Percentiles rank a stretch among this genome's conserved stretches.
Conservation (phyloP, 495 filamentous ascomycete species). For the Pyrenula aspistea region DNA sequence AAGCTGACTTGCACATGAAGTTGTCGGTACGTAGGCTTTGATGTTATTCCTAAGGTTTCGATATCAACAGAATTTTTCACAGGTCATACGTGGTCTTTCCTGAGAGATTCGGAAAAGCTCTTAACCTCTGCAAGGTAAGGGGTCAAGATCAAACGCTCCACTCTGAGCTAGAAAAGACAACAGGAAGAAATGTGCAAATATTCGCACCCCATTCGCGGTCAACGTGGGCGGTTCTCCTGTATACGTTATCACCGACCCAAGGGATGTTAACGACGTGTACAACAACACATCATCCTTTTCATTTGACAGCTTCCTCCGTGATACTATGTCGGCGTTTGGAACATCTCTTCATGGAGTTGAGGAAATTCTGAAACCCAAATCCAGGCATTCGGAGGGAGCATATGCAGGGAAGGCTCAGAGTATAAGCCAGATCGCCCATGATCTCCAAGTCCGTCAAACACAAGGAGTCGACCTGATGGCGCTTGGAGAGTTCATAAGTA, state of each 20-base stretch:
- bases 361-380: neutral
- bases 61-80: neutral
- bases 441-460: neutral
- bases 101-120: neutral
- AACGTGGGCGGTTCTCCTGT: conserved; percentile 9
- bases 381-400: neutral
- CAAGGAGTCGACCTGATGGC: neutral
- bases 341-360: neutral
- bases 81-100: neutral
- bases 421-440: neutral
- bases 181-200: neutral
- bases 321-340: neutral
- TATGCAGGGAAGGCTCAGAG: neutral
- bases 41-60: neutral
- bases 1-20: neutral
- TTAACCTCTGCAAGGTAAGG: neutral
- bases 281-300: conserved; percentile 7
- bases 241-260: conserved; percentile 12
- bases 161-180: neutral
- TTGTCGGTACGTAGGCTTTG: neutral
- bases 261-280: conserved; percentile 9
- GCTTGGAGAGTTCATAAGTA: neutral
- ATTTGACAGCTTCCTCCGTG: conserved; percentile 5
- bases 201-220: conserved; percentile 8
- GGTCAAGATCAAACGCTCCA: neutral